Percentiles rank a stretch among this genome's conserved stretches.
Conservation (phyloP, 331 rosid genomes). For the Acacia concinna region DNA sequence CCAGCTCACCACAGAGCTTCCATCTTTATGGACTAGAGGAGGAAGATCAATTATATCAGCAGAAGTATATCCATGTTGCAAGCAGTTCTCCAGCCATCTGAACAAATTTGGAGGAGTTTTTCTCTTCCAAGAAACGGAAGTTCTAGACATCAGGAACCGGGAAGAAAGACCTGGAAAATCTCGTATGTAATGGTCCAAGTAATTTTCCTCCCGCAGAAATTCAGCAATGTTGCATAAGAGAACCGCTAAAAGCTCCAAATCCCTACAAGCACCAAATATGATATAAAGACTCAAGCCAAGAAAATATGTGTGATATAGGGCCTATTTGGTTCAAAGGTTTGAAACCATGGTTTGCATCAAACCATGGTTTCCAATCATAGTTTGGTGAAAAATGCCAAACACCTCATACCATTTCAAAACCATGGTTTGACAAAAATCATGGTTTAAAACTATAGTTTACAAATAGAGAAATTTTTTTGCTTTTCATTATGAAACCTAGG, state of each 20-base stretch:
- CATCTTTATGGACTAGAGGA: constrained; percentile 61
- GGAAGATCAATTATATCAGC: constrained; percentile 67
- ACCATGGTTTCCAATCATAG: too few species aligned
- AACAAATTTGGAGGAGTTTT: constrained; percentile 77
- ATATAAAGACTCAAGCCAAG: background rate
- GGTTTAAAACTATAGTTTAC: too few species aligned
- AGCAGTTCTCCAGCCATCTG: constrained; percentile 92
- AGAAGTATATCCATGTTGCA: constrained; percentile 61
- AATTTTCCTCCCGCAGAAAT: constrained; percentile 70
- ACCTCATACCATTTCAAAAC: too few species aligned
- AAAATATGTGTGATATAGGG: constrained; percentile 9
- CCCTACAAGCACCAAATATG: constrained; percentile 57
- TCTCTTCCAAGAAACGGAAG: constrained; percentile 37
- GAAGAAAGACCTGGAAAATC: constrained; percentile 79
- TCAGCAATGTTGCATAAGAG: constrained; percentile 73
- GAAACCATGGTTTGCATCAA: too few species aligned
- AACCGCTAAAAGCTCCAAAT: constrained; percentile 74
- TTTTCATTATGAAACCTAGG: too few species aligned
- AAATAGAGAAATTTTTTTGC: too few species aligned
- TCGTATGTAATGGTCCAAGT: constrained; percentile 85
- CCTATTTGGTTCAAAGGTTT: too few species aligned
- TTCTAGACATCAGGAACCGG: constrained; percentile 41
- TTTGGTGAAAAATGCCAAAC: too few species aligned
- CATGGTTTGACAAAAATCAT: too few species aligned
- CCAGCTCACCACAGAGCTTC: constrained; percentile 75